Evolutionary conservation across 2,329 filamentous ascomycete species (phyloP).

Genomic region (Alternaria sp.): DNA sequence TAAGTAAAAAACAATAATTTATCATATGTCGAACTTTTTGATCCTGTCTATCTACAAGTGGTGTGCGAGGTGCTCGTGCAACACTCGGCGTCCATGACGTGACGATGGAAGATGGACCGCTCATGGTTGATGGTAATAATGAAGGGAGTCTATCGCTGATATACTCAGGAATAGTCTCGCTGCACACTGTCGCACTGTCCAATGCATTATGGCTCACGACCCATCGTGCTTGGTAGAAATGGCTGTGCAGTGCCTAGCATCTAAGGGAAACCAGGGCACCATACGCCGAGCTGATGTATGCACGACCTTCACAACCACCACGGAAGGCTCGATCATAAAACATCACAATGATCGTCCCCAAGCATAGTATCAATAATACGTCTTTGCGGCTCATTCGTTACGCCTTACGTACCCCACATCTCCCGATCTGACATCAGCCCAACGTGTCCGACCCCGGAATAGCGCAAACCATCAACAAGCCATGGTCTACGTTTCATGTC

Average conservation of each 20-base stretch:
- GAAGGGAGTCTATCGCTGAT: neutral
- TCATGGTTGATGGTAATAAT: neutral
- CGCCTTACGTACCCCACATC: neutral
- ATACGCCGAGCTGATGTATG: neutral
- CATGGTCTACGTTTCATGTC: neutral
- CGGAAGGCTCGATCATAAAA: neutral
- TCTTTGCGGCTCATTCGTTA: neutral
- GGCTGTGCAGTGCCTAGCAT: neutral
- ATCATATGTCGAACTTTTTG: accelerated
- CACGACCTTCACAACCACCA: neutral
- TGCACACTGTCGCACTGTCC: no score
- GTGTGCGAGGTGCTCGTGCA: neutral
- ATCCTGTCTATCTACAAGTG: accelerated
- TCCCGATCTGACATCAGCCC: neutral
- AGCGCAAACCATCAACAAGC: neutral
- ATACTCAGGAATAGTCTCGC: no score
- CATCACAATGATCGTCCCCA: neutral
- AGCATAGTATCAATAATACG: no score
- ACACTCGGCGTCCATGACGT: neutral
- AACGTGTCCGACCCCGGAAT: neutral
- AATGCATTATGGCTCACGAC: accelerated
- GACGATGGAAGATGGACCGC: no score
- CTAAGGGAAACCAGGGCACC: neutral
- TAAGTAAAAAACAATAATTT: neutral
- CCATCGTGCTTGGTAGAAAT: neutral